Percentiles rank a stretch among this genome's conserved stretches.
These are phyloP conservation scores for Monilinia laxa DNA, from an alignment of 2,329 filamentous ascomycete genomes.

Conservation along the genomic window DNA sequence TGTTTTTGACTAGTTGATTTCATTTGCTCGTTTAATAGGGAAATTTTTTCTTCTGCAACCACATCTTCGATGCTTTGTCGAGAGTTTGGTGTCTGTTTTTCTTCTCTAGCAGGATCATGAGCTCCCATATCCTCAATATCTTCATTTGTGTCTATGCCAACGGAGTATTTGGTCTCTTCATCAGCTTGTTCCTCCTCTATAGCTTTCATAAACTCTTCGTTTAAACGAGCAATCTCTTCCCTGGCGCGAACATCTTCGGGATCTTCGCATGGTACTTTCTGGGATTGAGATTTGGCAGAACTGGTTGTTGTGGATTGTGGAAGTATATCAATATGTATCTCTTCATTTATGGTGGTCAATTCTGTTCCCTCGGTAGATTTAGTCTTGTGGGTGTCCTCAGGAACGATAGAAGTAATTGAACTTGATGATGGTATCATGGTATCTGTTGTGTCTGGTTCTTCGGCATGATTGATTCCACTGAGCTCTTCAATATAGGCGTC, in stretches of 20 bases:
- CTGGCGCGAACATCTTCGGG: conserved; percentile 34
- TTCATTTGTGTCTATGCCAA: background rate
- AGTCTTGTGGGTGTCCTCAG: background rate
- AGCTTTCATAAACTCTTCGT: conserved; percentile 33
- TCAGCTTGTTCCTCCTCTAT: conserved; percentile 20
- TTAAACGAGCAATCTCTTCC: conserved; percentile 34
- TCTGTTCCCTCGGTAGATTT: background rate
- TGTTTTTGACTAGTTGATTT: background rate
- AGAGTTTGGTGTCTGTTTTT: background rate
- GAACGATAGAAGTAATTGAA: too few species aligned
- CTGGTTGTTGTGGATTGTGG: background rate
- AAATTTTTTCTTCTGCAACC: background rate
- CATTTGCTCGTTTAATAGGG: conserved; percentile 11
- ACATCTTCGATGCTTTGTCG: conserved; percentile 4
- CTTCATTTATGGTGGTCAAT: background rate
- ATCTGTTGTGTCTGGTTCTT: background rate
- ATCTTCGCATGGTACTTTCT: conserved; percentile 22
- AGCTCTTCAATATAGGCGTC: background rate
- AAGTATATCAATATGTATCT: background rate
- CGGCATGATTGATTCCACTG: background rate
- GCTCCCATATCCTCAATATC: background rate
- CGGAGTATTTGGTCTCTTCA: background rate
- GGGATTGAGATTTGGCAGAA: background rate
- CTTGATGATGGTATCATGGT: background rate
- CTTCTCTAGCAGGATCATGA: background rate